Conservation (phyloP, 208 protist species). For the Crithidia brevicula region DNA sequence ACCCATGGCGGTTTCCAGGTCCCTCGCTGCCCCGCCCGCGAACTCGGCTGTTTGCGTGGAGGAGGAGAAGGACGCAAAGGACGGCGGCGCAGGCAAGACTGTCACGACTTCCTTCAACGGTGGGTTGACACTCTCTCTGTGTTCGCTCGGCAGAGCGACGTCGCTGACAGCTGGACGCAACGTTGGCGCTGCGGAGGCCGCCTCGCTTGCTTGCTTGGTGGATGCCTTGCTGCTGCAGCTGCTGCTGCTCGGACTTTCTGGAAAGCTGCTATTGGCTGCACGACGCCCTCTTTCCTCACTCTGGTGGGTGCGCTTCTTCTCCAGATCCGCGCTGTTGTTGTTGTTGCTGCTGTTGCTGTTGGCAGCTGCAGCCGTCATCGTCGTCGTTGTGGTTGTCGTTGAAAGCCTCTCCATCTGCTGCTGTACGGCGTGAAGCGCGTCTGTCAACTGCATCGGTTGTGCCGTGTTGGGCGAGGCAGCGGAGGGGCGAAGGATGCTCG, state of each 20-base stretch:
- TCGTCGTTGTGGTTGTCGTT: too few relatives aligned
- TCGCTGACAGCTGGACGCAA: neutral
- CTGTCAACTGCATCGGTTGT: neutral
- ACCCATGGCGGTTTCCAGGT: neutral
- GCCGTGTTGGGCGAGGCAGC: neutral
- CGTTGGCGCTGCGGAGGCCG: constrained; percentile 1
- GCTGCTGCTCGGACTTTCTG: constrained; percentile 10
- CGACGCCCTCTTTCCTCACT: neutral
- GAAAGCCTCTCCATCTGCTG: too few relatives aligned
- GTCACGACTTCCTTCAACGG: neutral
- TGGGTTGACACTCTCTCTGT: neutral
- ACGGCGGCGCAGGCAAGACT: neutral
- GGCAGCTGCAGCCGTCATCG: too few relatives aligned
- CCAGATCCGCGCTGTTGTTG: neutral
- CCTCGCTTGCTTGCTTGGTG: neutral
- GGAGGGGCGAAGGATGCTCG: neutral
- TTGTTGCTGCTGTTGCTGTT: neutral
- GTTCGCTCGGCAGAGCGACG: neutral
- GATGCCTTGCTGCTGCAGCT: neutral
- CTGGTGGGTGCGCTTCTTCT: too few relatives aligned
- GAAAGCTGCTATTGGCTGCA: neutral
- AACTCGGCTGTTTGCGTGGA: neutral
- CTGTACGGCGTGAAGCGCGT: too few relatives aligned
- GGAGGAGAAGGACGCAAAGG: neutral
- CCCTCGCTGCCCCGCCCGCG: neutral